Base-by-base conservation (phyloP, 768 basidiomycete species). In the Gloeostereum incarnatum region DNA sequence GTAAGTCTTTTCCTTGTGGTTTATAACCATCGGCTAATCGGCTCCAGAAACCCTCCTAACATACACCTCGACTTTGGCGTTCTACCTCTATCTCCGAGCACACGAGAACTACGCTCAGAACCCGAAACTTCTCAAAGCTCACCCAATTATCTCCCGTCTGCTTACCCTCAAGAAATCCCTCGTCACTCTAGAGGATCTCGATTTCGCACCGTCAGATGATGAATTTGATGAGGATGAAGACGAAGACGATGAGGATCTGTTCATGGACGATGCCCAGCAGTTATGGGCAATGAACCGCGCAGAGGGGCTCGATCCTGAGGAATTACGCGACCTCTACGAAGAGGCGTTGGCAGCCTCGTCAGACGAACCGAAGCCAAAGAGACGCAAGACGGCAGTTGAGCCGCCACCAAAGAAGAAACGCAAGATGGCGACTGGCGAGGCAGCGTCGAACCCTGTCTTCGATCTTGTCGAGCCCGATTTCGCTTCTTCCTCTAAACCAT, bases 51-150 rank as follows among this genome's bases (percentile, higher is more conserved):
- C 91, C 1, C 66, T 94, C 2, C 63, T 96, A 25, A 89, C 92
- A 6, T 98, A 98, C 53, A 71, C 87, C 14, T 87, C 91, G 1
- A 81, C 79, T 2, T 78, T 98, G 31, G 86, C 92, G 1, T 97
- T 92, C 62, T 97, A 94, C 61, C 64, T 98, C 27, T 78, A 92
- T 56, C 68, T 98, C n/a, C 77, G 86, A 13, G 67, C 84, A 17
- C 71, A 71, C 27, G 66, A 73, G 43, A 74, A 82, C 58, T 78
- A 79, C 53, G 65, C 72, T 5, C 65, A 68, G 39, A 71, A 66
- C 24, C 82, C 75, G 7, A 69, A 75, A 42, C 69, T 73, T 26
- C 69, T 89, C 39, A 75, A 72, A 52, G 59, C 66, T 11, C 82
- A 81, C 52, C 83, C 87, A 3, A 78, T 91, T 48, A 67, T 89